Base-by-base conservation (phyloP, 1,284 basidiomycete species). In the Cystobasidium pallidum region DNA sequence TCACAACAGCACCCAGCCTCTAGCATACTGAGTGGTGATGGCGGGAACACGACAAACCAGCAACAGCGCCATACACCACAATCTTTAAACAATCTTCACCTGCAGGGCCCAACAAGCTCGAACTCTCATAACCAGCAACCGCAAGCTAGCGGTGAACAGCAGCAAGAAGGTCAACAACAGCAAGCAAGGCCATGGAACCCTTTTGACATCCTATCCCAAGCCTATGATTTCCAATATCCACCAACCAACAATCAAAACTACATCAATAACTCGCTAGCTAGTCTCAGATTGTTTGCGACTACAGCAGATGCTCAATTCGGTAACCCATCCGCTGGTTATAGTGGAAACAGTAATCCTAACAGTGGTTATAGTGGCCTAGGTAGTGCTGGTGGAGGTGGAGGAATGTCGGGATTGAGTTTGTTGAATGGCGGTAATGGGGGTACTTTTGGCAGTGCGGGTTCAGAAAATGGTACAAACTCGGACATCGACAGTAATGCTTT, bases 381-480 rank as follows among this genome's bases (percentile, higher is more conserved):
- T 61, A 36, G 57, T 41, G 39, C n/a, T 61, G 21, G 57, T 36
- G 36, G 36, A 4, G 39, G 36, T 58, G 30, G 32, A 8, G 77
- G 76, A 15, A 52, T 75, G 13, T 75, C 74, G 58, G 76, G 74
- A 67, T 34, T 57, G 17, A 36, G 54, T 32, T n/a, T 57, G 30
- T 36, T 36, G 11, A n/a, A n/a, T 24, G 34, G 58, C 45, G 41
- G 41, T 24, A 61, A 45, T 61, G 58, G 19, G 8, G 77, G 76
- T 21, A 61, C 75, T 21, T 75, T 75, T 66, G 76, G 74, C 68
- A 75, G 67, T 4, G 47, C 72, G 19, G 65, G 61, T 24, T 59
- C 66, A 3, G 49, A 65, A 7, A 66, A 52, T 24, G 66, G 75
- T 7, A 73, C 74, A 2, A 75, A 75, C 43, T 62, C 57, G 10